Percentiles rank a stretch among this genome's conserved stretches.
These are phyloP conservation scores for Melampsora abietis-canadensis DNA, from an alignment of 1,284 basidiomycete species.

Conservation along the genomic window DNA sequence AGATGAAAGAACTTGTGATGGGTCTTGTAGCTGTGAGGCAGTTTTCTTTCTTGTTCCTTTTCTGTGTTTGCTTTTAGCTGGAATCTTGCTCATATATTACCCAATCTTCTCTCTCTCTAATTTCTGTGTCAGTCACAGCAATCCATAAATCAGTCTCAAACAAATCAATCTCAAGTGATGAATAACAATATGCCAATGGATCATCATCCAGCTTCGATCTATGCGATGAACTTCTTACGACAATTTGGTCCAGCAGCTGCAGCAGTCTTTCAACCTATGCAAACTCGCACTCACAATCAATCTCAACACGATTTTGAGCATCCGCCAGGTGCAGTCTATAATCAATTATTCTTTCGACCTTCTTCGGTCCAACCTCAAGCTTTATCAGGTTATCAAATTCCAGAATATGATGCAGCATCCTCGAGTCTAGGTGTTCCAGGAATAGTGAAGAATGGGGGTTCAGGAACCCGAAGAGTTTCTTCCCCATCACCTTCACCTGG, in stretches of 20 bases:
- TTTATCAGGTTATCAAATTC: slow-evolving; percentile 8
- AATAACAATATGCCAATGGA: background rate
- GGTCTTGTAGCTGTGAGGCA: slow-evolving; percentile 11
- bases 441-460: background rate
- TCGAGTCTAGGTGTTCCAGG: too few relatives aligned
- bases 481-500: background rate
- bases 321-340: background rate
- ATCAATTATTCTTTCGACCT: background rate
- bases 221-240: slow-evolving; percentile 22
- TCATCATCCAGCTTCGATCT: slow-evolving; percentile 17
- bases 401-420: background rate
- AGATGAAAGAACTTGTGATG: slow-evolving; percentile 28
- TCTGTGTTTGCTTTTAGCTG: background rate
- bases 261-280: slow-evolving; percentile 41
- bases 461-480: background rate
- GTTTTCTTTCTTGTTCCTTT: background rate
- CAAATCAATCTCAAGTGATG: background rate
- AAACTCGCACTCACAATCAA: slow-evolving; percentile 18
- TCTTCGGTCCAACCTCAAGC: too few relatives aligned
- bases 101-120: background rate
- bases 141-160: slow-evolving; percentile 15
- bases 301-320: slow-evolving; percentile 1
- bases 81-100: background rate
- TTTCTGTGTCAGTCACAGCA: background rate
- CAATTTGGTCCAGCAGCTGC: slow-evolving; percentile 35